Evolutionary conservation across 495 filamentous ascomycete genomes (phyloP).

Genomic region (Lophiostoma macrostomum): DNA sequence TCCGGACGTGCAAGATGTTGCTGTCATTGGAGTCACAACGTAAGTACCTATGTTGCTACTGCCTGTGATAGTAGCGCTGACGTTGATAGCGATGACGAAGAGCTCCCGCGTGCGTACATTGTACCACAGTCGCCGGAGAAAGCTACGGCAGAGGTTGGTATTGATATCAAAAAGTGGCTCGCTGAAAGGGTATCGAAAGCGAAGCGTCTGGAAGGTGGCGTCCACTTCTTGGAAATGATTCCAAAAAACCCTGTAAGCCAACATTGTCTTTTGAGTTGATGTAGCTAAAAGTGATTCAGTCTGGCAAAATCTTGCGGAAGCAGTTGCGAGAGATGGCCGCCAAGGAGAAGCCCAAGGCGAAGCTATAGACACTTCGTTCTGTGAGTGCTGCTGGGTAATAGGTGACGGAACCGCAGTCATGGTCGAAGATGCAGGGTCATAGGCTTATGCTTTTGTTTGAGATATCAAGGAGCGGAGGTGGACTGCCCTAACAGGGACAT

Average conservation of each 20-base stretch:
- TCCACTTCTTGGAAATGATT: conserved; percentile 37
- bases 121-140: conserved; percentile 27
- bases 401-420: too few relatives aligned
- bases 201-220: conserved; percentile 40
- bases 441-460: too few relatives aligned
- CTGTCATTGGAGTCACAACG: conserved; percentile 41
- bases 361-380: conserved; percentile 9
- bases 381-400: too few relatives aligned
- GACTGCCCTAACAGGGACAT: too few relatives aligned
- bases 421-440: too few relatives aligned
- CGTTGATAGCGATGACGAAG: conserved; percentile 39
- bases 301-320: conserved; percentile 43
- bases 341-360: conserved; percentile 25
- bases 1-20: conserved; percentile 39
- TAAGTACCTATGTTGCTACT: conserved; percentile 24
- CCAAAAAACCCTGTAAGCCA: conserved; percentile 42
- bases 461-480: too few relatives aligned
- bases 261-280: not conserved
- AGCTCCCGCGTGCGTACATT: conserved; percentile 41
- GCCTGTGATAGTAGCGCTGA: too few relatives aligned
- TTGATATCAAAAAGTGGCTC: conserved; percentile 37
- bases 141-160: conserved; percentile 21
- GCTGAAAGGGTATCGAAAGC: conserved; percentile 33
- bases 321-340: conserved; percentile 39
- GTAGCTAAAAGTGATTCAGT: conserved; percentile 11